phyloP scores from a whole-genome alignment of 2,329 filamentous ascomycete genomes.

The Fusarium algeriense region DNA sequence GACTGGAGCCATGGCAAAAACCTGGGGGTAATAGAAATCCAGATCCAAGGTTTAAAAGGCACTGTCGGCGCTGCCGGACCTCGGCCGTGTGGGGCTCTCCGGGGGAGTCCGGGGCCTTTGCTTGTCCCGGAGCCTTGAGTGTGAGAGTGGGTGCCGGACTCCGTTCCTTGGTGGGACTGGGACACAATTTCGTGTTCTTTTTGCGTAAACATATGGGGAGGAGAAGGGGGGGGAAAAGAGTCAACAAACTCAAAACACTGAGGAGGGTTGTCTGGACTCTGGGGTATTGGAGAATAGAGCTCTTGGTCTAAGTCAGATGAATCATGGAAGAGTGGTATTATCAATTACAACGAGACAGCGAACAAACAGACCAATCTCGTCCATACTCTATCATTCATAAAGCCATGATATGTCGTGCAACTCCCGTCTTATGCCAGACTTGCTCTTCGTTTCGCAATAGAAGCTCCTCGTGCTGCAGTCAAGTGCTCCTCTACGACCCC shows the following conservation, averaged over 20 bases:
- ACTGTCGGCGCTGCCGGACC: constrained; percentile 41
- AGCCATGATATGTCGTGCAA: constrained; percentile 35
- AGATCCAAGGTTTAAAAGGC: constrained; percentile 34
- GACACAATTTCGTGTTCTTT: constrained; percentile 1
- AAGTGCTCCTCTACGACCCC: constrained; percentile 28
- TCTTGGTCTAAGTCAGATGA: neutral
- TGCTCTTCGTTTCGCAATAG: constrained; percentile 21
- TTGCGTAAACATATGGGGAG: constrained; percentile 9
- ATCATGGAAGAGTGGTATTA: constrained; percentile 6
- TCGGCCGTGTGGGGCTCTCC: constrained; percentile 45
- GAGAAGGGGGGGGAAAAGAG: neutral
- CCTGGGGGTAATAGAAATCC: constrained; percentile 55
- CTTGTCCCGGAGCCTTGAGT: constrained; percentile 20
- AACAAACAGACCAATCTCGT: constrained; percentile 23
- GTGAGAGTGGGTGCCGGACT: constrained; percentile 34
- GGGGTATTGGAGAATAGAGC: constrained; percentile 32
- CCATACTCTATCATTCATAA: constrained; percentile 23
- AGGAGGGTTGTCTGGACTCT: constrained; percentile 23
- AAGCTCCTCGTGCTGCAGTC: constrained; percentile 36
- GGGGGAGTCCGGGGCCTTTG: constrained; percentile 40
- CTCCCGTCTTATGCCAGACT: constrained; percentile 27
- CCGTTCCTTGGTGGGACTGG: constrained; percentile 33
- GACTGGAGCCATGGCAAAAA: constrained; percentile 42
- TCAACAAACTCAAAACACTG: constrained; percentile 8
- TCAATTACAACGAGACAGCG: constrained; percentile 2